Conservation (phyloP, 176 grass and related monocot species). For the Carex littledalei region DNA sequence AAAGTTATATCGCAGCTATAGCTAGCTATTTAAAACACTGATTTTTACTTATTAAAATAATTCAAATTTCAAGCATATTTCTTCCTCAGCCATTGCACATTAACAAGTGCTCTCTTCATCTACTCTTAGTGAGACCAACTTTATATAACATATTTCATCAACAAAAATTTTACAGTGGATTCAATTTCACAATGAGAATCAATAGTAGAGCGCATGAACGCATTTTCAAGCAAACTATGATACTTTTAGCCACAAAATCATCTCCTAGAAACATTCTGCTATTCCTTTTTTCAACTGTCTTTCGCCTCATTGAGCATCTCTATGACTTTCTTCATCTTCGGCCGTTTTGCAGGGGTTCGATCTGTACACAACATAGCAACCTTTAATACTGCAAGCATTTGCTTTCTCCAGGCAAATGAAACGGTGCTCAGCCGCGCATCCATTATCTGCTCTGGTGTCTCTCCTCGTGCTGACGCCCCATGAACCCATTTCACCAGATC, state of each 20-base stretch:
- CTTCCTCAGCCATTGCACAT: neutral
- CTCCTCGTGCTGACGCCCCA: slow-evolving; percentile 43
- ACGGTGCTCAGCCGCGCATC: slow-evolving; percentile 75
- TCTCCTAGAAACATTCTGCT: neutral
- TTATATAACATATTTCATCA: neutral
- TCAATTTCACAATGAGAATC: neutral
- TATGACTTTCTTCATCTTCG: slow-evolving; percentile 82
- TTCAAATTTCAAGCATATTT: neutral
- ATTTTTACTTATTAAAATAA: neutral
- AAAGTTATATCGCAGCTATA: no score
- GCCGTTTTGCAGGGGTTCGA: slow-evolving; percentile 48
- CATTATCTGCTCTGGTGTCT: slow-evolving; percentile 93
- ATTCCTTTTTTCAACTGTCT: slow-evolving; percentile 17
- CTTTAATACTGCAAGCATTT: slow-evolving; percentile 85
- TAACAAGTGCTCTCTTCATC: no score
- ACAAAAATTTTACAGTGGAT: neutral
- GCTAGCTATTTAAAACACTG: no score
- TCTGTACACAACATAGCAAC: slow-evolving; percentile 81
- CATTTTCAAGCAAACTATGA: neutral
- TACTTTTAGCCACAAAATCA: neutral
- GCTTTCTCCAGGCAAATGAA: slow-evolving; percentile 81
- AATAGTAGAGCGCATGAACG: neutral
- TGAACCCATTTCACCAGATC: slow-evolving; percentile 97
- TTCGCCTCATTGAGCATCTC: slow-evolving; percentile 89
- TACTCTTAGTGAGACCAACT: neutral